These are phyloP conservation scores for Penicillium sp. DNA, from an alignment of 2,329 filamentous ascomycete genomes.

Conservation along the genomic window DNA sequence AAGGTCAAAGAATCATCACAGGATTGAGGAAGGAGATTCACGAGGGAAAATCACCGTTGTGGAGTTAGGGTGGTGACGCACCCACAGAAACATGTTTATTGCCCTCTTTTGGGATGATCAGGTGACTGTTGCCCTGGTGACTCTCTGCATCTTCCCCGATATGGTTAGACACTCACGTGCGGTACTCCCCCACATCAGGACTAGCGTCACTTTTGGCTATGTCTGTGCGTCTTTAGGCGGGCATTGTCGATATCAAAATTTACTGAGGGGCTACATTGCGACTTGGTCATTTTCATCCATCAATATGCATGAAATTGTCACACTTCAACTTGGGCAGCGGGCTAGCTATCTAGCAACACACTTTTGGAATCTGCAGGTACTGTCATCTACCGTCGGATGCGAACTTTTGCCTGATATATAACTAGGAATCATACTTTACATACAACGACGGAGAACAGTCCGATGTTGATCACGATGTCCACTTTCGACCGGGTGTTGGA, in stretches of 20 bases:
- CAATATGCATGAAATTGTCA: slow-evolving; percentile 89
- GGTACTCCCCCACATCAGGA: neutral
- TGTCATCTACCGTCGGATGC: neutral
- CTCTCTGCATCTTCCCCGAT: slow-evolving; percentile 7
- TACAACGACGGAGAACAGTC: slow-evolving; percentile 68
- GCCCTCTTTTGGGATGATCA: slow-evolving; percentile 24
- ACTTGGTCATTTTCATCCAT: neutral
- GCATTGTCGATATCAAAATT: slow-evolving; percentile 10
- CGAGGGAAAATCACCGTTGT: slow-evolving; percentile 23
- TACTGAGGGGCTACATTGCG: neutral
- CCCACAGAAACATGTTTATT: slow-evolving; percentile 32
- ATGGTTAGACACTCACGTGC: slow-evolving; percentile 24
- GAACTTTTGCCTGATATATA: slow-evolving; percentile 10
- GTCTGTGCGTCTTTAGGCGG: slow-evolving; percentile 17
- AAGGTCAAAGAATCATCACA: slow-evolving; percentile 19
- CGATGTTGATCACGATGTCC: slow-evolving; percentile 76
- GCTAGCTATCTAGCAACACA: slow-evolving; percentile 93
- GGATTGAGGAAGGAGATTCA: slow-evolving; percentile 5
- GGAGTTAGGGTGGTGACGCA: slow-evolving; percentile 29
- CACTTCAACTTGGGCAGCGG: slow-evolving; percentile 86
- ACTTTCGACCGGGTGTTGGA: slow-evolving; percentile 80
- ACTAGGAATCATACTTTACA: slow-evolving; percentile 93
- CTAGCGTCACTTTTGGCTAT: slow-evolving; percentile 6
- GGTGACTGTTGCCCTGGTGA: slow-evolving; percentile 36
- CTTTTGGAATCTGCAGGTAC: slow-evolving; percentile 93